Evolutionary conservation across 1,139 yeast species (phyloP), one percentile per base, ranked within the genome.

Genomic region (Saccharomyces hybrid): DNA sequence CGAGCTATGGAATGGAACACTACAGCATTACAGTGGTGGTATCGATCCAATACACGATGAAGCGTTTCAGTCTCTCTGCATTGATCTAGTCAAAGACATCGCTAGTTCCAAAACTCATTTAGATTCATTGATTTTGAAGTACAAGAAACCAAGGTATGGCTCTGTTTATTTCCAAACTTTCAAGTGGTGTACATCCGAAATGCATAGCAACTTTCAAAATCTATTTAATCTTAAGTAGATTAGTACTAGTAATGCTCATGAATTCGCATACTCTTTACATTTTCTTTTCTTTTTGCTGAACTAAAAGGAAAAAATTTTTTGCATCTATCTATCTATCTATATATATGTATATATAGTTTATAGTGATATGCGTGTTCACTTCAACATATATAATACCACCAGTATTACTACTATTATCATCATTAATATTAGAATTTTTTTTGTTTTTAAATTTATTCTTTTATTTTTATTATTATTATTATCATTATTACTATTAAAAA

Each of bases 21-120:
- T 89, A 60, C 79, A 82, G 51, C 96, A 88, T 68, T 91, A 89
- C 71, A 83, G 95, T 34, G 96, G 96, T 13, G 96, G 95, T 11
- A 50, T 61, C 25, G 60, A 59, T 47, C 57, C 63, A 5, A 47
- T 56, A 11, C 38, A 58, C 9, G 64, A 65, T 23, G 9, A 46
- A 9, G 53, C 53, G 6, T 62, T 68, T 41, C 60, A 60, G 53
- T 54, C 56, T 5, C 32, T 57, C 14, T 64, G 67, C 34, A 51
- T 57, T 16, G 55, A 54, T 13, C 47, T 67, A 23, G 57, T 67
- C 20, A 53, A 60, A 14, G 72, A 69, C 49, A 57, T 69, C 42
- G 62, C 61, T 14, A 49, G 55, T 4, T 71, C 71, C 48, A 55
- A 68, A 2, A 65, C 68, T 3, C 64, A 59, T 49, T 53, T 68